A percentile compares a stretch with the other conserved stretches of the same genome.
Evolutionary conservation across 768 basidiomycete genomes (phyloP).

Genomic region (Termitomyces sp.): DNA sequence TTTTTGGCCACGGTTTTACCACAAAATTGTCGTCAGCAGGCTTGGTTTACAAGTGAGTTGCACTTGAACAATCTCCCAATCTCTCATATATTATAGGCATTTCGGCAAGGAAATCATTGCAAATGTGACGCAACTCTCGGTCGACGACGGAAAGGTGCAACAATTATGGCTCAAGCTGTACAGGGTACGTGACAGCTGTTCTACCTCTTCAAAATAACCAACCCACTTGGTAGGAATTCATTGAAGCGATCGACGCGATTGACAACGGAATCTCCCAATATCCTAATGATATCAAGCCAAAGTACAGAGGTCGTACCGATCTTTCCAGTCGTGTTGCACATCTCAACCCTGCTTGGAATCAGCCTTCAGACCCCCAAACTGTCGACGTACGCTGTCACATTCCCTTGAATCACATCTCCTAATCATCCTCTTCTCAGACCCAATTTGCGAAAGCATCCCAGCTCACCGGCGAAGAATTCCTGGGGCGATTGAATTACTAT

Average conservation of each 20-base stretch:
- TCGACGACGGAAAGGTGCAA: conserved; percentile 59
- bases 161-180: conserved; percentile 88
- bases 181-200: conserved; percentile 39
- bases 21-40: conserved; percentile 94
- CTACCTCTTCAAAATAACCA: background rate
- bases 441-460: conserved; percentile 76
- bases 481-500: conserved; percentile 75
- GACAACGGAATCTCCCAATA: conserved; percentile 94
- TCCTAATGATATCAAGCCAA: conserved; percentile 54
- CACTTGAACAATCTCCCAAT: background rate
- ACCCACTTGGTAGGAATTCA: conserved; percentile 59
- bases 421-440: conserved; percentile 33
- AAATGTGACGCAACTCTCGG: conserved; percentile 42
- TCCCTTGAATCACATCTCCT: background rate
- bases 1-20: conserved; percentile 81
- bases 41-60: conserved; percentile 82
- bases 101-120: conserved; percentile 87
- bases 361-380: conserved; percentile 55
- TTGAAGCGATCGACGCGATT: conserved; percentile 91
- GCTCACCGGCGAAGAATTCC: conserved; percentile 83
- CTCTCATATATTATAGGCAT: conserved; percentile 46
- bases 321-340: conserved; percentile 76
- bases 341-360: conserved; percentile 93
- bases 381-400: conserved; percentile 56
- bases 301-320: conserved; percentile 78